Evolutionary conservation across 495 filamentous ascomycete species (phyloP).

Genomic region (Terfezia boudieri): DNA sequence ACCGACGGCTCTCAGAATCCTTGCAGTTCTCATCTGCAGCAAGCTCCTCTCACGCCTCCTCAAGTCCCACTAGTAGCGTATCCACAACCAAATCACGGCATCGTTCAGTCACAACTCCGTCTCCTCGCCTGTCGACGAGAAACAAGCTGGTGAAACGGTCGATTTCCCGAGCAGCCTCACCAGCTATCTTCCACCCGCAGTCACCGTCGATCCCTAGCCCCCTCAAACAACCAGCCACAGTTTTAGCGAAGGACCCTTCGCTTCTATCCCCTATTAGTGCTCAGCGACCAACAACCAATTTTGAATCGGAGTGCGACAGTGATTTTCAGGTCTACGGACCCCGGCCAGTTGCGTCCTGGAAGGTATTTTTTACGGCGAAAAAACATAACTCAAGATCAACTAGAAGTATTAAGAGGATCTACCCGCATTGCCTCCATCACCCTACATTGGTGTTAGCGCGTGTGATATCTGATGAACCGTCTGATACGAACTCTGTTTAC

Average conservation of each 20-base stretch:
- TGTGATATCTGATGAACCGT: neutral
- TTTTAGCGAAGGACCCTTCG: conserved; percentile 13
- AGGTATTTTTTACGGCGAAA: conserved; percentile 17
- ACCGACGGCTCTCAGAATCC: conserved; percentile 14
- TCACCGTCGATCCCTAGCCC: conserved; percentile 7
- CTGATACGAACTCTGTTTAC: neutral
- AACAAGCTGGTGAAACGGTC: conserved; percentile 84
- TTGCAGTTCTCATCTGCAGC: conserved; percentile 15
- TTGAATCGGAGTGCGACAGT: neutral
- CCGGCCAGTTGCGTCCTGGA: conserved; percentile 15
- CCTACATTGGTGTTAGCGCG: conserved; percentile 17
- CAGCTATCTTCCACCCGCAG: conserved; percentile 3
- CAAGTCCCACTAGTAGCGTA: conserved; percentile 7
- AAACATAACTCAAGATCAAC: conserved; percentile 10
- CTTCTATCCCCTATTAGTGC: conserved; percentile 2
- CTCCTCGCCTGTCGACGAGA: conserved; percentile 14
- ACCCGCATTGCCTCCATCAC: conserved; percentile 11
- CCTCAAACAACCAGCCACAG: conserved; percentile 15
- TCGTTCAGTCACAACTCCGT: conserved; percentile 8
- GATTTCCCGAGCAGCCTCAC: conserved; percentile 30
- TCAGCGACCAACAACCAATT: neutral
- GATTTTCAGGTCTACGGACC: neutral
- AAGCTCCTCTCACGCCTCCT: conserved; percentile 8
- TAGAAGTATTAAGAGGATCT: conserved; percentile 16
- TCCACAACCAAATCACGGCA: conserved; percentile 11